Conservation (phyloP, 768 basidiomycete species). For the Kwoniella heveanensis region DNA sequence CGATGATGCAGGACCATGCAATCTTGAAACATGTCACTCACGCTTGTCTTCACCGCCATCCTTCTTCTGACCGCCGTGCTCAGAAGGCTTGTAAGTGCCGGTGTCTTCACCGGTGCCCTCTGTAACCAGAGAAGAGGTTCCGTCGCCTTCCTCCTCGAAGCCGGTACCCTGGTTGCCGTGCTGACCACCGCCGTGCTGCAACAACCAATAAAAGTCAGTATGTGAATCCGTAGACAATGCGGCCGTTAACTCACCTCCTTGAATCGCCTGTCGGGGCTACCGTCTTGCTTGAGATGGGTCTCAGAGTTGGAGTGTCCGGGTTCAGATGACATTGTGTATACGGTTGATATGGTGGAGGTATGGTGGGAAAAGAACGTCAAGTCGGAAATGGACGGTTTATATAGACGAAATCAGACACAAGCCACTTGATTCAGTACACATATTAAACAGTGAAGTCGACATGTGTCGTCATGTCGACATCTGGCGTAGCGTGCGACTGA, state of each 20-base stretch:
- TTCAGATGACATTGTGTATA: conserved; percentile 32
- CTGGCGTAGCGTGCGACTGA: not conserved
- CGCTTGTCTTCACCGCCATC: conserved; percentile 38
- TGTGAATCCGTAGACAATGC: no score
- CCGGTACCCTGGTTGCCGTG: conserved; percentile 46
- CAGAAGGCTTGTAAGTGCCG: conserved; percentile 52
- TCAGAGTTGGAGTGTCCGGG: conserved; percentile 44
- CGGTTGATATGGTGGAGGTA: not conserved
- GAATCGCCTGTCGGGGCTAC: conserved; percentile 51
- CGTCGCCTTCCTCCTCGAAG: conserved; percentile 48
- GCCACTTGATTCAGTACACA: not conserved
- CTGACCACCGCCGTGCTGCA: conserved; percentile 46
- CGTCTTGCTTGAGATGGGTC: conserved; percentile 39
- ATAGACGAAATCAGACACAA: not conserved
- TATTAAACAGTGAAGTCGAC: not conserved
- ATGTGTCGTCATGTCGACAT: not conserved
- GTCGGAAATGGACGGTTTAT: not conserved
- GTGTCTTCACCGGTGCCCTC: conserved; percentile 49
- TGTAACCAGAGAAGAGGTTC: conserved; percentile 44
- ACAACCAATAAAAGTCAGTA: not conserved
- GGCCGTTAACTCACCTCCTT: conserved; percentile 48
- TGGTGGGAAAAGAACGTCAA: no score
- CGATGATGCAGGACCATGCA: no score
- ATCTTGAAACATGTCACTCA: conserved; percentile 3
- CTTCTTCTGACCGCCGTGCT: conserved; percentile 40